Base-by-base conservation (phyloP, 1,284 basidiomycete genomes). In the Puccinia brachypodii region DNA sequence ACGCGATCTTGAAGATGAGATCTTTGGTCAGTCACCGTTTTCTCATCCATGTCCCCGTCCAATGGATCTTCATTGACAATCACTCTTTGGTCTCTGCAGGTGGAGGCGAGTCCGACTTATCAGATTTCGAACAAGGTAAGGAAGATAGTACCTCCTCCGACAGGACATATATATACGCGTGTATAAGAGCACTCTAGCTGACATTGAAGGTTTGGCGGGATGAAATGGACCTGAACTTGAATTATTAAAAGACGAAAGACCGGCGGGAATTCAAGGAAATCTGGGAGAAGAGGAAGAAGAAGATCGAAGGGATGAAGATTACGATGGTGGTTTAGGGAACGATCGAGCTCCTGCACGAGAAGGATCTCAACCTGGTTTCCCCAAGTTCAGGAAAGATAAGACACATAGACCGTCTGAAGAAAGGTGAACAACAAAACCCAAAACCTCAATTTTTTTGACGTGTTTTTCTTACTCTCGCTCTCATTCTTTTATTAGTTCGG, bases 91-190 rank as follows among this genome's bases (percentile, higher is more conserved):
- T 44, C 25, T 19, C 3, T 76, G 19, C 53, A 78, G 76, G 76
- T 69, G 75, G 73, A 13, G 76, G 77, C 22, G 77, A 79, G 22
- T 79, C 77, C 1, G 77, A 79, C 25, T 44, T 79, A 53, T 79
- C 77, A 28, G 77, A 79, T 50, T 66, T 72, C 28, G 77, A 72
- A 3, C 38, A 33, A 42, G 77, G 77, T 79, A 42, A 78, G 62
- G 22, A 64, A 22, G n/a, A n/a, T n/a, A n/a, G n/a, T n/a, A n/a
- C n/a, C n/a, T n/a, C n/a, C 16, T 14, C 16, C 62, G 7, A 14
- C 36, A 38, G 33, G 2, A 4, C 33, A 64, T 22, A n/a, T 28
- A 13, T n/a, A 60, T 9, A 62, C n/a, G 19, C 25, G 11, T 22
- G 11, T 19, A 56, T 25, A 3, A 25, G n/a, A n/a, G 3, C 6